Conservation (phyloP, 331 rosid genomes). For the Arachis monticola region DNA sequence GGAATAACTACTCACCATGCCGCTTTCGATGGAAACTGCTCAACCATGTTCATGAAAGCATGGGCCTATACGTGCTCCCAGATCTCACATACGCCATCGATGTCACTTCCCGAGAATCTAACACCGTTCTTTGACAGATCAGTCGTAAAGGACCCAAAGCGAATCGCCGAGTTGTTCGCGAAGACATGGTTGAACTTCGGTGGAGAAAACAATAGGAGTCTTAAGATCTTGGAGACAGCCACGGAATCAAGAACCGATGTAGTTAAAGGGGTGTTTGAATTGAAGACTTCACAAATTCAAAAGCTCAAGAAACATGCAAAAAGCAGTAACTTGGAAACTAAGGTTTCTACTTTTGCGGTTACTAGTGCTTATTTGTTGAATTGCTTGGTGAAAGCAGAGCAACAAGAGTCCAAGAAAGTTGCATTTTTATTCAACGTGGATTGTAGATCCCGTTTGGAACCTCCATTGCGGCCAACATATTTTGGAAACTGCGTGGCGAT, state of each 20-base stretch:
- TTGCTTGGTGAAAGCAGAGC: constrained; percentile 38
- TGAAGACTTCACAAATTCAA: background rate
- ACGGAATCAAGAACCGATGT: background rate
- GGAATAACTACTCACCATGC: constrained; percentile 56
- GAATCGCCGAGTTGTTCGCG: constrained; percentile 10
- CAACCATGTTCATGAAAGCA: constrained; percentile 40
- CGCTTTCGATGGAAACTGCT: constrained; percentile 38
- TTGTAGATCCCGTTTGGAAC: constrained; percentile 39
- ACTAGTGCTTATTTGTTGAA: constrained; percentile 28
- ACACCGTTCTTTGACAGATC: constrained; percentile 43
- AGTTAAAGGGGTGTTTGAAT: constrained; percentile 35
- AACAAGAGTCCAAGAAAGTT: background rate
- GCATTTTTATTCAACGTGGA: constrained; percentile 10
- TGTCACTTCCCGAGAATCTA: constrained; percentile 11
- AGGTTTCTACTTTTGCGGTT: constrained; percentile 31
- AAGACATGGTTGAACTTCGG: background rate
- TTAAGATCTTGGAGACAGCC: constrained; percentile 17
- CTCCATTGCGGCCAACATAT: constrained; percentile 30
- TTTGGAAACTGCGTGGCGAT: constrained; percentile 40
- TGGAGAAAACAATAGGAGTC: constrained; percentile 34
- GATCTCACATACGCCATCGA: background rate
- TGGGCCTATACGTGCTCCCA: constrained; percentile 51
- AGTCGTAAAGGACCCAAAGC: constrained; percentile 27
- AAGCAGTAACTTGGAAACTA: background rate
- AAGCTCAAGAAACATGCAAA: constrained; percentile 17